These are phyloP conservation scores for Ogataea ramenticola DNA, from an alignment of 805 yeast genomes.

Conservation along the genomic window DNA sequence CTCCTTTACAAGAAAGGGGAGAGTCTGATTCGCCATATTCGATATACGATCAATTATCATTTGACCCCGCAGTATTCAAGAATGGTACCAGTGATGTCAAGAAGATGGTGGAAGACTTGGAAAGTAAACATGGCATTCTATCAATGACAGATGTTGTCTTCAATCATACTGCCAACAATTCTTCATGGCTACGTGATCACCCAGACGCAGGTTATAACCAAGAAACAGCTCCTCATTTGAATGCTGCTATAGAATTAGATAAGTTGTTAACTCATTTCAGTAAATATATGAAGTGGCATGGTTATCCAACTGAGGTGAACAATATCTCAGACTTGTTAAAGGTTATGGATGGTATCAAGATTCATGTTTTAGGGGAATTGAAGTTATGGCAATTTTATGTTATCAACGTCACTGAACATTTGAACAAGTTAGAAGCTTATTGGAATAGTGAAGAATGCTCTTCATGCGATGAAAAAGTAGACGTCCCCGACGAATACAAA, in stretches of 20 bases:
- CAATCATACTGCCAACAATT: conserved; percentile 92
- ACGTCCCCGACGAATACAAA: conserved; percentile 38
- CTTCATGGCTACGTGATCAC: conserved; percentile 74
- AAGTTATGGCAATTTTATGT: conserved; percentile 88
- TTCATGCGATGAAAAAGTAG: conserved; percentile 16
- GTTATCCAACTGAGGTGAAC: conserved; percentile 52
- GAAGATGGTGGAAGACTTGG: conserved; percentile 40
- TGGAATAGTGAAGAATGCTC: conserved; percentile 23
- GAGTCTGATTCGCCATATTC: conserved; percentile 90
- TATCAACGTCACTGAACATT: conserved; percentile 42
- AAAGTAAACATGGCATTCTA: conserved; percentile 51
- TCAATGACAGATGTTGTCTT: conserved; percentile 88
- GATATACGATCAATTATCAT: conserved; percentile 74
- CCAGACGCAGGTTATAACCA: conserved; percentile 89
- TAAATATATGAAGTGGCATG: conserved; percentile 42
- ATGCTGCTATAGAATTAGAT: conserved; percentile 81
- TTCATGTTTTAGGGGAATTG: conserved; percentile 58
- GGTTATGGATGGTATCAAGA: conserved; percentile 61
- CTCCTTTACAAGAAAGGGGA: conserved; percentile 89
- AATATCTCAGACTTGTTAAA: conserved; percentile 46
- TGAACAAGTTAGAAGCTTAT: conserved; percentile 29
- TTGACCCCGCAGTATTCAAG: conserved; percentile 61
- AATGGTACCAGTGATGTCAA: conserved; percentile 46
- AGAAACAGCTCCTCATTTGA: conserved; percentile 84
- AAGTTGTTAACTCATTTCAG: conserved; percentile 61